Base-by-base conservation (phyloP, 768 basidiomycete genomes). In the Termitomyces sp. region DNA sequence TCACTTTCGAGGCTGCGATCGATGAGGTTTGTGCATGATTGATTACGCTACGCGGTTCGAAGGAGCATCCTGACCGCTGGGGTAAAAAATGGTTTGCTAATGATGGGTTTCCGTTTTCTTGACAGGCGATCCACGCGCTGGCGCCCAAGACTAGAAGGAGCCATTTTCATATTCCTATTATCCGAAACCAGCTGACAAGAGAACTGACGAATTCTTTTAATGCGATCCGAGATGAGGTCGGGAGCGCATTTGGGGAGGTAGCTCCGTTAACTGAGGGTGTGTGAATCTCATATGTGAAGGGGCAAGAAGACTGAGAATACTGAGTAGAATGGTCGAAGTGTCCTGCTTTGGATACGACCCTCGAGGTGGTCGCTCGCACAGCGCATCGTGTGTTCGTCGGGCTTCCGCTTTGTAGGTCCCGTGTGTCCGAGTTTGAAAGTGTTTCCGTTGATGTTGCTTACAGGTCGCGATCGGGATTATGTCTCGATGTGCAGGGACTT, bases 351-450 rank as follows among this genome's bases (percentile, higher is more conserved):
- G 57, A 58, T 41, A 50, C 49, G 10, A 54, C 53, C 6, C 57
- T 67, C 21, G 63, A 67, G 8, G 62, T 70, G 8, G 62, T 68
- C n/a, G 61, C 58, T 6, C 60, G 60, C 10, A 62, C 66, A 3
- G 60, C 64, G 3, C 62, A 64, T 41, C 60, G 69, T 1, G 56
- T 63, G n/a, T 66, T 70, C 28, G 64, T 70, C 11, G 69, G 68
- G 8, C 56, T 65, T 19, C 65, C 67, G 4, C 54, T 70, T n/a
- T 68, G 69, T 68, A 3, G 41, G 38, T 30, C 26, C 41, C 2
- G 26, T 19, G 41, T 48, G 8, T 5, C 31, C 3, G 41, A 33
- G 9, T 43, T 35, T 14, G n/a, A 23, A 1, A 8, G n/a, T 23
- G 5, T 28, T 5, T 33, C 11, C 3, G 5, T 8, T 41, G 6